A percentile compares a stretch with the other conserved stretches of the same genome.
Evolutionary conservation across 2,329 filamentous ascomycete species (phyloP).

Genomic region (Nothophoma quercina): DNA sequence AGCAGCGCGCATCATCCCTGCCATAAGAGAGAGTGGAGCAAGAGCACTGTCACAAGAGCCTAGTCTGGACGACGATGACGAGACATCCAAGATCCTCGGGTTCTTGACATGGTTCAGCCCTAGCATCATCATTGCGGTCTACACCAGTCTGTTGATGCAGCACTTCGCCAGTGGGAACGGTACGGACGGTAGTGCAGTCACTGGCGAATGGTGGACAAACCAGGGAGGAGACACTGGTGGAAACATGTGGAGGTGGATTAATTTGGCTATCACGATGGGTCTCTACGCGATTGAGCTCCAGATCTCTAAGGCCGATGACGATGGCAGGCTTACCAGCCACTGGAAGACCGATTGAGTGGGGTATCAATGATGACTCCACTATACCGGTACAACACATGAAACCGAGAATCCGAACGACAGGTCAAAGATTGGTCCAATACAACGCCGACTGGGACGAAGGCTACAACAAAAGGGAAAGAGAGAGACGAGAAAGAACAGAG

Average conservation of each 20-base stretch:
- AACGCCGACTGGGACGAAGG: too few species aligned
- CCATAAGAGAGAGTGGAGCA: conserved; percentile 85
- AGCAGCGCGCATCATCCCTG: conserved; percentile 93
- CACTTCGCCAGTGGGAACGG: conserved; percentile 78
- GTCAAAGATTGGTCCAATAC: too few species aligned
- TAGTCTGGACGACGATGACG: conserved; percentile 83
- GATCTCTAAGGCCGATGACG: conserved; percentile 81
- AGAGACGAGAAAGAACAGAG: neutral
- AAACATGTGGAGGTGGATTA: conserved; percentile 93
- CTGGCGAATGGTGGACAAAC: conserved; percentile 80
- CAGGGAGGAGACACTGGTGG: conserved; percentile 83
- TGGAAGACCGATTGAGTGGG: conserved; percentile 83
- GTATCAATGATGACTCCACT: too few species aligned
- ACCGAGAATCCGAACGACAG: too few species aligned
- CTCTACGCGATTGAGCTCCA: conserved; percentile 91
- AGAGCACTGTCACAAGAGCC: conserved; percentile 84
- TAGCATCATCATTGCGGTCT: conserved; percentile 92
- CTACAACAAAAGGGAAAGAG: too few species aligned
- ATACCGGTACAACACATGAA: neutral
- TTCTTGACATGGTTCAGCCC: conserved; percentile 94
- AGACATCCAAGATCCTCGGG: conserved; percentile 79
- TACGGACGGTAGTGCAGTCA: conserved; percentile 53
- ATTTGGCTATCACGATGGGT: conserved; percentile 85
- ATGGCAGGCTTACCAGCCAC: conserved; percentile 75
- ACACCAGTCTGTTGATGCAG: conserved; percentile 93